Evolutionary conservation across 345 rosid species (phyloP).

Genomic region (Boechera stricta): DNA sequence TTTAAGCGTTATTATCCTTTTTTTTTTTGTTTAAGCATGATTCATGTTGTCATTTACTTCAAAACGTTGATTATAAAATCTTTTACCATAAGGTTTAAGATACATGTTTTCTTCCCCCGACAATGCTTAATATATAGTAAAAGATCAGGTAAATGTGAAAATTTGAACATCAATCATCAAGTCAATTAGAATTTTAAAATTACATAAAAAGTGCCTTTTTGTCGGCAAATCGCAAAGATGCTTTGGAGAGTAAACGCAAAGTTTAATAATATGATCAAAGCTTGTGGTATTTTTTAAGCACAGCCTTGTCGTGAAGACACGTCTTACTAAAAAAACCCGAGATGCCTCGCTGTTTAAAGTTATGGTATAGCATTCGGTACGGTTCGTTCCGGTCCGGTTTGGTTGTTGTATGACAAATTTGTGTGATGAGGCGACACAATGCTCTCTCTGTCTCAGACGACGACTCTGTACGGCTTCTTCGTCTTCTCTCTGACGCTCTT

Average conservation of each 20-base stretch:
- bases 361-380: conserved; percentile 3
- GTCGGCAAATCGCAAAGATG: not conserved
- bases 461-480: conserved; percentile 24
- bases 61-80: not conserved
- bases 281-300: too few relatives aligned
- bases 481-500: conserved; percentile 22
- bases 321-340: not conserved
- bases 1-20: too few relatives aligned
- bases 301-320: conserved; percentile 31
- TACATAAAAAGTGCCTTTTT: not conserved
- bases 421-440: conserved; percentile 16
- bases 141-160: not conserved
- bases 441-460: conserved; percentile 1
- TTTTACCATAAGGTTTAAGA: not conserved
- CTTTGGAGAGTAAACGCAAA: not conserved
- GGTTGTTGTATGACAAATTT: not conserved
- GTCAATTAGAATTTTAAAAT: not conserved
- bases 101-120: not conserved
- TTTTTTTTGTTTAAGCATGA: not conserved
- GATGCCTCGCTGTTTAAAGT: conserved; percentile 18
- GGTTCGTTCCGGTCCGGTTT: conserved; percentile 10
- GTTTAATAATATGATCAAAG: not conserved
- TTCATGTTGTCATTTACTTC: not conserved
- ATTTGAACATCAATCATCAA: not conserved
- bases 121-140: not conserved